Evolutionary conservation across 768 basidiomycete genomes (phyloP), one percentile per base, ranked within the genome.

Genomic region (Lentinula sp.): DNA sequence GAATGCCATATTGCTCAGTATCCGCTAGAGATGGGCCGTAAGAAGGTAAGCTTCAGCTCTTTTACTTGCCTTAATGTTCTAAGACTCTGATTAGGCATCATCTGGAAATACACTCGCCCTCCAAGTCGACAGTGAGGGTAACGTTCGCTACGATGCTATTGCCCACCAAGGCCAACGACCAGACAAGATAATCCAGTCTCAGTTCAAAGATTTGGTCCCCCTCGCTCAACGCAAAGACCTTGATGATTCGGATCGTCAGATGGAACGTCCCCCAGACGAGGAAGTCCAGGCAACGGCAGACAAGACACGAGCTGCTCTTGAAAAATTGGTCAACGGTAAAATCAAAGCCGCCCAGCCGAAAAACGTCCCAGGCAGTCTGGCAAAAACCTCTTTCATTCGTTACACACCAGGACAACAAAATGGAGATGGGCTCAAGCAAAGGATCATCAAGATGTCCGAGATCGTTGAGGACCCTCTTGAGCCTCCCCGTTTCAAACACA

Each of bases 331-430:
- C 32, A 90, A 90, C 61, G 93, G 92, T 51, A 97, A 96, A 74
- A 99, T 99, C 75, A 98, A 98, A 74, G 96, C 96, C 10, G 95
- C 96, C 1, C 96, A 98, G 68, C 96, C 97, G 0, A 98, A 97
- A 77, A 88, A 95, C 65, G 89, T 98, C 5, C 91, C 93, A 1
- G 92, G 91, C 65, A 79, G 81, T 37, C 87, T 90, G 64, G 90
- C 89, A 6, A 91, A 91, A 73, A 88, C 94, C 0, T 79, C 85
- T 8, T 99, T 93, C 73, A 93, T 99, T 64, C 90, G 97, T 15
- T 99, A 99, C 71, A 99, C 97, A 13, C 95, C 96, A 7, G 94
- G 93, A 8, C 93, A 95, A 68, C 92, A 95, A 71, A 82, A 81
- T 65, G 85, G 85, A 42, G 77, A 81, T 32, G 89, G 85, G 5